Base-by-base conservation (phyloP, 2,329 filamentous ascomycete genomes). In the Dothidotthia symphoricarpi region DNA sequence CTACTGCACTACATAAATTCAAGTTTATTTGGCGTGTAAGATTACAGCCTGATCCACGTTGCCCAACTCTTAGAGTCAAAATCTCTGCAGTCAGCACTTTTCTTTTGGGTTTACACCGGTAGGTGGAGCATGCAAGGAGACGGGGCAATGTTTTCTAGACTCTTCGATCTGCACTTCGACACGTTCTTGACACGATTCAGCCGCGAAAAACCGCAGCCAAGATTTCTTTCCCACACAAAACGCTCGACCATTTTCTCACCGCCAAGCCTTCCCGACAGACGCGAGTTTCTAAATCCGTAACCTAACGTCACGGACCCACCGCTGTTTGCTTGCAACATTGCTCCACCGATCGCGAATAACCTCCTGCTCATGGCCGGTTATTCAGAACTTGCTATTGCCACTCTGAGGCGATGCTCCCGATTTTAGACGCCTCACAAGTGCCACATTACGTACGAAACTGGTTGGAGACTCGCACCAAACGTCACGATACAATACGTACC, bases 151-250 rank as follows among this genome's bases (percentile, higher is more conserved):
- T 47, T 49, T 57, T 56, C 48, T 58, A 57, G 55, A 49, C 46
- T 48, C 24, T 43, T 46, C n/a, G 45, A 45, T 43, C 49, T 55
- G 55, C 51, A 52, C 31, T 51, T 52, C 49, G 34, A 45, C 39
- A 24, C 33, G 41, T 24, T 34, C 31, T 43, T 41, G 41, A 27
- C 32, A 37, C 33, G 36, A 36, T 39, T 51, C 51, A 52, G 51
- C 54, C 52, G 51, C 43, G 32, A 35, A 28, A 57, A 57, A 44
- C 49, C 49, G 55, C 43, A 40, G 53, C 53, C 51, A 51, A 55
- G 47, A 24, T 34, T 46, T 16, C 35, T 31, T 48, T 41, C 41
- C 43, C 49, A 51, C 55, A 37, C 41, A 46, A 49, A n/a, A 46
- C 46, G 28, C 38, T 39, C 25, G 27, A 24, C 31, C 32, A 24